Percentiles rank a stretch among this genome's conserved stretches.
These are phyloP conservation scores for Albifimbria verrucaria DNA, from an alignment of 2,329 filamentous ascomycete genomes.

Conservation along the genomic window DNA sequence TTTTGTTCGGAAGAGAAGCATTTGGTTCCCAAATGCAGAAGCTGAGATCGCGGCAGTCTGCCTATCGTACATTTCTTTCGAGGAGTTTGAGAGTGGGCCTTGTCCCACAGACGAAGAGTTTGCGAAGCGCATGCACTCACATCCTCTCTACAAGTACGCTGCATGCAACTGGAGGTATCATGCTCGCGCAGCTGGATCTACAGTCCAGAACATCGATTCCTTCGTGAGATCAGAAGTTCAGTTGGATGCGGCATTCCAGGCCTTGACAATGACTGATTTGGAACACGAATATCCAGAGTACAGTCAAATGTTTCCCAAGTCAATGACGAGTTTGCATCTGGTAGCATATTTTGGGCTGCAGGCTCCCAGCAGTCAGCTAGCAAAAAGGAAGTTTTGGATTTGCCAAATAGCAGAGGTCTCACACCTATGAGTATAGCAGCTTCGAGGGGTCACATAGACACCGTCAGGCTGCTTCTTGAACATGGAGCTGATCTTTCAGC, in stretches of 20 bases:
- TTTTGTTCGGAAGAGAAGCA: constrained; percentile 22
- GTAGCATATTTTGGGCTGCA: constrained; percentile 22
- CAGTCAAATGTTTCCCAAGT: constrained; percentile 5
- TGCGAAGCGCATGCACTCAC: constrained; percentile 12
- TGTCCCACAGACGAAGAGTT: constrained; percentile 16
- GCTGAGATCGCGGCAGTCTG: constrained; percentile 24
- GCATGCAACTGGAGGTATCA: constrained; percentile 30
- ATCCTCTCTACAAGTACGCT: constrained; percentile 28
- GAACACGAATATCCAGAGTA: constrained; percentile 3
- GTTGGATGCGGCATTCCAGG: constrained; percentile 13
- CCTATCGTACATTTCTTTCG: constrained; percentile 31
- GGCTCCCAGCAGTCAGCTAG: no score
- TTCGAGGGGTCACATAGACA: no score
- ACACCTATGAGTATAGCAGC: no score
- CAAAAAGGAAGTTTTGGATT: no score
- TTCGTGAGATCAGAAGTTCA: constrained; percentile 13
- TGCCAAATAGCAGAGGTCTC: no score
- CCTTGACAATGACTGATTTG: constrained; percentile 7
- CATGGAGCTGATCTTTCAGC: background rate
- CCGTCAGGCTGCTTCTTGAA: background rate
- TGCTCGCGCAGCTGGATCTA: constrained; percentile 15
- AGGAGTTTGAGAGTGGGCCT: constrained; percentile 14
- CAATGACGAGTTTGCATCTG: constrained; percentile 18
- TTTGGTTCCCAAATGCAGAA: constrained; percentile 29
- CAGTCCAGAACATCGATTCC: constrained; percentile 5